phyloP scores from a whole-genome alignment of 805 yeast genomes.

The Candida ulmi region DNA sequence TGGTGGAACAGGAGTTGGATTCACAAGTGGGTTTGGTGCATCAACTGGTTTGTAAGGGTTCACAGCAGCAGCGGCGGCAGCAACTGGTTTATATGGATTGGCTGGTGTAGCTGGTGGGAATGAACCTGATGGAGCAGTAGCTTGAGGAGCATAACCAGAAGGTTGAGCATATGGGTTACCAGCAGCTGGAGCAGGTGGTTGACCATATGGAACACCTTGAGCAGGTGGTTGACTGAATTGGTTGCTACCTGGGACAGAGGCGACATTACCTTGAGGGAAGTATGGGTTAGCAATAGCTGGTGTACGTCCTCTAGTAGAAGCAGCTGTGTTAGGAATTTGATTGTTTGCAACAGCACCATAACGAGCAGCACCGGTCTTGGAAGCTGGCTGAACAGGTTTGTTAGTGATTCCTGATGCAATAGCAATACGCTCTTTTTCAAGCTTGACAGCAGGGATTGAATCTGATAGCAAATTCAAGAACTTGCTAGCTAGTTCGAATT shows the following conservation, averaged over 20 bases:
- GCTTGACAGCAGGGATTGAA: conserved; percentile 60
- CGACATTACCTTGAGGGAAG: conserved; percentile 7
- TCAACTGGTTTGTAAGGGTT: conserved; percentile 21
- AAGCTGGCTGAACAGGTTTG: conserved; percentile 10
- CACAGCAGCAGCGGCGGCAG: conserved; percentile 8
- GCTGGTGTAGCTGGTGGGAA: conserved; percentile 15
- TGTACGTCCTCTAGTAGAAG: conserved; percentile 8
- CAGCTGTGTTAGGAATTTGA: conserved; percentile 9
- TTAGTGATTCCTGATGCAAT: conserved; percentile 49
- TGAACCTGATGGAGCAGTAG: background rate
- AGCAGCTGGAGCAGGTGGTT: conserved; percentile 9
- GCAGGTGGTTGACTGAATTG: conserved; percentile 12
- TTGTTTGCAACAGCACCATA: conserved; percentile 13
- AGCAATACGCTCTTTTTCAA: conserved; percentile 74
- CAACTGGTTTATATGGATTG: conserved; percentile 31
- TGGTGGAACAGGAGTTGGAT: conserved; percentile 12
- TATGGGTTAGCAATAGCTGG: conserved; percentile 5
- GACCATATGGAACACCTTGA: conserved; percentile 9
- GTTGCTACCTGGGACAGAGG: conserved; percentile 5
- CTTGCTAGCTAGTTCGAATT: conserved; percentile 72
- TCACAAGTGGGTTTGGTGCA: conserved; percentile 7
- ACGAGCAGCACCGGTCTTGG: conserved; percentile 10
- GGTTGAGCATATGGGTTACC: conserved; percentile 3
- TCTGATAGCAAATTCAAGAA: conserved; percentile 69
- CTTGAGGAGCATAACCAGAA: background rate